Conservation (phyloP, 179 eudicot genomes). For the Beta corolliflora region DNA sequence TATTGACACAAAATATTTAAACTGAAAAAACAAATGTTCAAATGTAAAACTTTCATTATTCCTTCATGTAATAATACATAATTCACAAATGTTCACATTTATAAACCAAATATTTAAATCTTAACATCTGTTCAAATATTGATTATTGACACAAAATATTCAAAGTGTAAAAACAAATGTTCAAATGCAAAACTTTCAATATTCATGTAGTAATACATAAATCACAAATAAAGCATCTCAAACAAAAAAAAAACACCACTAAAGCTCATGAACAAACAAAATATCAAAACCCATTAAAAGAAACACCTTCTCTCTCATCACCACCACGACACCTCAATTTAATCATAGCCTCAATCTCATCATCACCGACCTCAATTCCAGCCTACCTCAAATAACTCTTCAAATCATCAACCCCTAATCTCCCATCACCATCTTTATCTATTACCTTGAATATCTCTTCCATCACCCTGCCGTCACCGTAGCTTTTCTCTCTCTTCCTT, state of each 20-base stretch:
- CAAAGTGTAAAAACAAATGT: too few species aligned
- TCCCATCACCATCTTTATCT: conserved; percentile 86
- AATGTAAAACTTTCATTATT: too few species aligned
- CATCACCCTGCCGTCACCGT: conserved; percentile 41
- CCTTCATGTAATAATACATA: too few species aligned
- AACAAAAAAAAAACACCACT: background rate
- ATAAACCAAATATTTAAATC: too few species aligned
- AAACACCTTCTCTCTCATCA: conserved; percentile 55
- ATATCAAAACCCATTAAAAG: conserved; percentile 56
- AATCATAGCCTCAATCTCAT: conserved; percentile 73
- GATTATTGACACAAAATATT: too few species aligned
- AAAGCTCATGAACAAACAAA: conserved; percentile 47
- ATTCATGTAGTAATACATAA: too few species aligned
- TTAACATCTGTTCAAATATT: too few species aligned
- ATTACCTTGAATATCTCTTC: conserved; percentile 73
- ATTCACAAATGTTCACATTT: too few species aligned
- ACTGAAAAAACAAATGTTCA: too few species aligned
- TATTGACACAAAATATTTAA: too few species aligned
- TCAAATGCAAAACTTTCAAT: too few species aligned
- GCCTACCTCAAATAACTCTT: conserved; percentile 44
- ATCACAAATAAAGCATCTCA: background rate
- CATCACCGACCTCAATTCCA: conserved; percentile 57
- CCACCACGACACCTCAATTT: conserved; percentile 51
- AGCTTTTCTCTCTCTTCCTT: background rate
- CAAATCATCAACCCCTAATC: conserved; percentile 64